phyloP scores from a whole-genome alignment of 768 basidiomycete species.

The Ephemerocybe angulata region DNA sequence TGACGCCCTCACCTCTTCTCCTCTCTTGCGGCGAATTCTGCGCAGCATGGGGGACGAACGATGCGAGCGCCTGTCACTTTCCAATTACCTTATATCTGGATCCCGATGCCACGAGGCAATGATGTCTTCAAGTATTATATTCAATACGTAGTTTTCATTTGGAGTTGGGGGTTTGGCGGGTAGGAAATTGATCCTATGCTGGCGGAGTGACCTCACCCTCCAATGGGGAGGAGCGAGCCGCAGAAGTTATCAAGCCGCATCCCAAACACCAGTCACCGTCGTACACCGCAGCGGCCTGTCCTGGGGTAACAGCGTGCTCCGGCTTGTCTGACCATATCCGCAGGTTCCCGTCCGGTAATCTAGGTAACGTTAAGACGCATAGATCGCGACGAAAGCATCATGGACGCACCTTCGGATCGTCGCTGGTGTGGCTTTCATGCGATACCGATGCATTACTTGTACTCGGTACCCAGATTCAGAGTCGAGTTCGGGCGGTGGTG shows the following conservation, averaged over 20 bases:
- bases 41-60: too few relatives aligned
- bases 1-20: too few relatives aligned
- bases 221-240: not conserved
- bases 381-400: not conserved
- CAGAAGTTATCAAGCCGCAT: conserved; percentile 58
- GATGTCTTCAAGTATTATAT: too few relatives aligned
- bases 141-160: too few relatives aligned
- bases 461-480: conserved; percentile 43
- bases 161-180: too few relatives aligned
- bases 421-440: conserved; percentile 55
- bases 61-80: too few relatives aligned
- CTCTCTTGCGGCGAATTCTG: too few relatives aligned
- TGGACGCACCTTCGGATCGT: conserved; percentile 43
- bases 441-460: conserved; percentile 62
- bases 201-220: too few relatives aligned
- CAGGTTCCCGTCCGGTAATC: conserved; percentile 24
- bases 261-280: conserved; percentile 79
- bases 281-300: conserved; percentile 78
- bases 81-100: too few relatives aligned
- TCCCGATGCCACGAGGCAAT: too few relatives aligned
- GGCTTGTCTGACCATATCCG: conserved; percentile 53
- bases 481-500: conserved; percentile 45
- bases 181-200: too few relatives aligned
- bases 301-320: conserved; percentile 66
- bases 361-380: conserved; percentile 10